Evolutionary conservation across 2,329 filamentous ascomycete genomes (phyloP), one percentile per base, ranked within the genome.

Genomic region (Colletotrichum spaethianum): DNA sequence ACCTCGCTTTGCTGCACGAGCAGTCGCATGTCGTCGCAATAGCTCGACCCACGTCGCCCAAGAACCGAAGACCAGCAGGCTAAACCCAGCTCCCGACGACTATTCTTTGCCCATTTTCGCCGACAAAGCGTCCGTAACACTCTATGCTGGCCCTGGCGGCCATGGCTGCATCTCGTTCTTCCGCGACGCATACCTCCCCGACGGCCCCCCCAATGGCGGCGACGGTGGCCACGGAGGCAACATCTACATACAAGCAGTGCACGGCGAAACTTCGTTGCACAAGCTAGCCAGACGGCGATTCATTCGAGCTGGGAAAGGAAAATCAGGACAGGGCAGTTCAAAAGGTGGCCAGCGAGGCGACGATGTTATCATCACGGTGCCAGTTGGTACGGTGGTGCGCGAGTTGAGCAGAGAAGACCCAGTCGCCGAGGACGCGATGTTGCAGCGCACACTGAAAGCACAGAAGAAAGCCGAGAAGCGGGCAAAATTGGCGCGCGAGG

Each of bases 161-260:
- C 92, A 96, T 79, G 96, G 96, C 74, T 99, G 96, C 79, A 94
- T 98, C 62, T 96, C 96, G 0, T 99, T 98, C 80, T 85, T 97
- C 53, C 92, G 96, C 26, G 96, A 99, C 78, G 96, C 96, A 74
- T 98, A 93, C 82, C 87, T 98, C 38, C 90, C 92, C 55, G 92
- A 97, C 75, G 96, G 96, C 0, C 96, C 96, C 14, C 91, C 96
- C 12, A 98, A 99, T 81, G 96, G 96, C 60, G 96, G 96, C 72
- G 95, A 99, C 79, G 96, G 96, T 52, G 96, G 96, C 5, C 93
- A 91, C 67, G 96, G 96, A 73, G 96, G 96, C 48, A 97, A 93
- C 77, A 87, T 99, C 75, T 98, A 97, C 81, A 97, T 99, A 70
- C 96, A 98, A 83, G 95, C 96, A 9, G 91, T 97, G 1, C 91